Percentiles rank a stretch among this genome's conserved stretches.
These are phyloP conservation scores for Baudoinia panamericana DNA, from an alignment of 495 filamentous ascomycete genomes.

Conservation along the genomic window DNA sequence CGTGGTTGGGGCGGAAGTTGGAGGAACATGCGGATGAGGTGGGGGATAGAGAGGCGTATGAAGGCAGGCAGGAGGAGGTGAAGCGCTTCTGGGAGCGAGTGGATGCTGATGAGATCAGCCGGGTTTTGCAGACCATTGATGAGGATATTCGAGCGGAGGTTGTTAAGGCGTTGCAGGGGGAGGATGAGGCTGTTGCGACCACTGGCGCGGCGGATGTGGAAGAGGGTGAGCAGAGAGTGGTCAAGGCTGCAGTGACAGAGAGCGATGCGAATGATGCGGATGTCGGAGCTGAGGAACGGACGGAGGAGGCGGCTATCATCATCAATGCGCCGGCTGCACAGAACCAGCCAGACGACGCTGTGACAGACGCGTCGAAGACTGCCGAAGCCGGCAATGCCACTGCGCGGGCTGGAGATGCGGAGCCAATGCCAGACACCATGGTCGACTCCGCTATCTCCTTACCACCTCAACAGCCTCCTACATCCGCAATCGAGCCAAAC, in stretches of 20 bases:
- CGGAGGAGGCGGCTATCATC: slow-evolving; percentile 16
- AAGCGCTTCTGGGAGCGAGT: slow-evolving; percentile 66
- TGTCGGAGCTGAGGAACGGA: slow-evolving; percentile 7
- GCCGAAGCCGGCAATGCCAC: neutral
- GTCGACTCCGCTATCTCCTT: slow-evolving; percentile 4
- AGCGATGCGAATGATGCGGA: neutral
- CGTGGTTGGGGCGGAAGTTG: slow-evolving; percentile 69
- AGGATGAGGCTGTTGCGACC: slow-evolving; percentile 20
- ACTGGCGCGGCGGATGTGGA: slow-evolving; percentile 22
- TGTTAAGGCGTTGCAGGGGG: slow-evolving; percentile 30
- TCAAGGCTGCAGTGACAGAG: slow-evolving; percentile 2
- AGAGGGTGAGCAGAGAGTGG: slow-evolving; percentile 9
- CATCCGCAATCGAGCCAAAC: neutral
- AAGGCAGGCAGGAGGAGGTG: slow-evolving; percentile 60
- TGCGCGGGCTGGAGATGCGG: slow-evolving; percentile 2
- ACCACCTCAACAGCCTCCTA: neutral
- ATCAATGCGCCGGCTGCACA: slow-evolving; percentile 5
- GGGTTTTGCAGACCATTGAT: slow-evolving; percentile 49
- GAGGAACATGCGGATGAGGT: slow-evolving; percentile 56
- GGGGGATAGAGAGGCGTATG: slow-evolving; percentile 52
- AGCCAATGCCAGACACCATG: neutral
- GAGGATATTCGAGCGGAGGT: slow-evolving; percentile 30
- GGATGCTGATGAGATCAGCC: slow-evolving; percentile 61
- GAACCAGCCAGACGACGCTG: no score
- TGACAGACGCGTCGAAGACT: neutral